Evolutionary conservation across 2,329 filamentous ascomycete species (phyloP).

Genomic region (Penicillium sp.): DNA sequence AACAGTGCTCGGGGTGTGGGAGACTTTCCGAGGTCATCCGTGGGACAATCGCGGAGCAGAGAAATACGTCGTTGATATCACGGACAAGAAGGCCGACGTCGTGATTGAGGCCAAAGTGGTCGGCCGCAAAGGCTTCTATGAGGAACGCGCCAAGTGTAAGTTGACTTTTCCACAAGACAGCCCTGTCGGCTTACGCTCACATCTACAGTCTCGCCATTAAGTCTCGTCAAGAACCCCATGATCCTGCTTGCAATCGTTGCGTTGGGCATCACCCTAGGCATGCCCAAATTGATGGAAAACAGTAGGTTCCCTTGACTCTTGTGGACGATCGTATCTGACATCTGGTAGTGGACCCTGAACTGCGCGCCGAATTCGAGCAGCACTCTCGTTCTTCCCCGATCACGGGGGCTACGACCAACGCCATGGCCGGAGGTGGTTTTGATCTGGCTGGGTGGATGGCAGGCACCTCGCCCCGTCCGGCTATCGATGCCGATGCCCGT

Average conservation of each 20-base stretch:
- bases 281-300: constrained; percentile 93
- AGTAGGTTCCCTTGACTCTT: constrained; percentile 56
- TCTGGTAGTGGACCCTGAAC: constrained; percentile 84
- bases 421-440: constrained; percentile 57
- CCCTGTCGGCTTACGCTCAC: neutral
- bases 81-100: constrained; percentile 33
- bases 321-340: neutral
- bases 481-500: constrained; percentile 16
- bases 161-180: constrained; percentile 19
- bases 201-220: constrained; percentile 65
- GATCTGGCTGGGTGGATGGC: constrained; percentile 66
- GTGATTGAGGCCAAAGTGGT: constrained; percentile 59
- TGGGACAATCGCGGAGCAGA: constrained; percentile 73
- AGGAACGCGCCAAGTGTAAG: constrained; percentile 70
- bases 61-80: constrained; percentile 37
- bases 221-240: constrained; percentile 90
- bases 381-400: constrained; percentile 73
- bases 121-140: constrained; percentile 67
- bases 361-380: constrained; percentile 85
- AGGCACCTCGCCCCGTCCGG: constrained; percentile 41
- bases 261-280: constrained; percentile 77
- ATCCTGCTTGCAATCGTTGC: constrained; percentile 84
- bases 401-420: constrained; percentile 53
- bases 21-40: constrained; percentile 82
- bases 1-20: constrained; percentile 62